Evolutionary conservation across 192 early-diverging fungal genomes (phyloP), one percentile per base, ranked within the genome.

Genomic region (Polychytrium aggregatum): DNA sequence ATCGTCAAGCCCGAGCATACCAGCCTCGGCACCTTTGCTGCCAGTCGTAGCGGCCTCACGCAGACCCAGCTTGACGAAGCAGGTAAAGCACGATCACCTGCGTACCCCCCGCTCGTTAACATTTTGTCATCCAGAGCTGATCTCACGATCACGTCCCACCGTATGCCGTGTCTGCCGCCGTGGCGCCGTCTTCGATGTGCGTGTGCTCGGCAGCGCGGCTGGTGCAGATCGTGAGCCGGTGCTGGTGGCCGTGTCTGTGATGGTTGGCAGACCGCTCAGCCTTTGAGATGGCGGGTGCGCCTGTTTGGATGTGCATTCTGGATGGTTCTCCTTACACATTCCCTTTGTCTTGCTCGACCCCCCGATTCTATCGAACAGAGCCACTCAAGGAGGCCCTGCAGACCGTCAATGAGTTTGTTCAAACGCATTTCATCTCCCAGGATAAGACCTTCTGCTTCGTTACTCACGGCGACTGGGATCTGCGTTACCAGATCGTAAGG

Each of bases 381-480:
- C 39, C 65, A 9, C 62, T 84, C 2, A 46, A 54, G 1, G 68
- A 71, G 7, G 84, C 82, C 8, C 67, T 83, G 8, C 36, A 53
- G 1, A 47, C 64, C 9, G 39, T 84, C 21, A 67, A 79, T 42
- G 29, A 44, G 7, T 83, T 70, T 37, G 67, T 84, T 30, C 57
- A 65, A 25, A 55, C 43, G 0, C 64, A 81, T 43, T 72, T 81
- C 22, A 48, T 67, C 13, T 52, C 59, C 26, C 52, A 76, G 43
- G 61, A 59, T 7, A 60, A 63, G 18, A 60, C 63, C 2, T 82
- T 86, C 53, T 74, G 76, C 37, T 80, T 86, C 59, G 81, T 83
- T 26, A 81, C 81, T 1, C 82, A 85, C 56, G 81, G 78, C 27
- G 83, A 81, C 6, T 78, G 74, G 73, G 74, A 82, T 36, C 55